Evolutionary conservation across 495 filamentous ascomycete species (phyloP), one percentile per base, ranked within the genome.

Genomic region (Hypomontagnella submonticulosa): DNA sequence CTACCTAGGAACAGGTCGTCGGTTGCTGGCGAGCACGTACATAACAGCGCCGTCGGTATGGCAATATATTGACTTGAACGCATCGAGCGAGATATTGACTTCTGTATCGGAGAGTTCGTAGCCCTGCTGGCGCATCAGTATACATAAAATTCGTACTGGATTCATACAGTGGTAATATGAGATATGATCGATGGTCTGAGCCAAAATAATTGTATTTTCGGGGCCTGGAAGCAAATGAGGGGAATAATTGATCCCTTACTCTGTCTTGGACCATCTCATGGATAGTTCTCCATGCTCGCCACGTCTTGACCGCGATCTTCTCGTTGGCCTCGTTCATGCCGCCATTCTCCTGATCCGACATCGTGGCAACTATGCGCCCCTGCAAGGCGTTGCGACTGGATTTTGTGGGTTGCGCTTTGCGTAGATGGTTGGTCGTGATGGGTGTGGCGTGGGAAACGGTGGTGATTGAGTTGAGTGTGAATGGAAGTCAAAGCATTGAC

Each of bases 31-130:
- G 40, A 41, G 41, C 52, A 72, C 87, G 63, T 84, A 93, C 89
- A 92, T 85, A 36, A 89, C 84, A 49, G 80, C 85, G 47, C 93
- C 93, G 64, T 90, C 86, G 42, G 79, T 77, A 72, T 88, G 85
- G 36, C 82, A 80, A 75, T 87, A 97, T 65, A 88, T 82, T 7
- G 59, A 48, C 53, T 80, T 82, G 81, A 99, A 99, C 9, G 89
- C 84, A 6, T 88, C 83, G 12, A 97, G 88, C 1, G 89, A 83
- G 66, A 97, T 90, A 70, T 85, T 84, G 57, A 96, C 84, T 84
- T 99, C 95, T 20, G 92, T 89, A 47, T 97, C 92, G 20, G 91
- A 81, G 15, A 99, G 82, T 73, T 96, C 90, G 79, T 99, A 99
- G 63, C 94, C 94, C 93, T 97, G 67, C 13, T 7, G 4, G n/a